Evolutionary conservation across 345 rosid species (phyloP), one percentile per base, ranked within the genome.

Genomic region (Rhizophora apiculata): DNA sequence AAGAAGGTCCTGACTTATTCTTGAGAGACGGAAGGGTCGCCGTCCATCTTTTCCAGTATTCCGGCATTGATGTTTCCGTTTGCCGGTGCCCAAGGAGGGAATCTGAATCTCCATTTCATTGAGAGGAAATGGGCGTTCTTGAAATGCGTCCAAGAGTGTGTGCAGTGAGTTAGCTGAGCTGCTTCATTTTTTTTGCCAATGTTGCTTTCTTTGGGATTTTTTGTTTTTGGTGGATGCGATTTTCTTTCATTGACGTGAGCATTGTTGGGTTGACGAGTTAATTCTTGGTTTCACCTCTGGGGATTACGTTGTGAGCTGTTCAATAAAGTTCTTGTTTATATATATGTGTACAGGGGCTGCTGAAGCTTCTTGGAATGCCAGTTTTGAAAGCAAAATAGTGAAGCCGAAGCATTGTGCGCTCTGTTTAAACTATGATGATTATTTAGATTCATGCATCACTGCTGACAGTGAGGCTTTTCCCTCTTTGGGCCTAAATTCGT

Each of bases 391-490:
- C 96, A 10, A 82, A 79, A 30, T 26, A 91, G 96, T 49, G 99
- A 95, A 81, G 99, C 97, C 75, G 96, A 95, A 81, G 97, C 93
- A 21, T 80, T 90, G 64, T 95, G 96, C 72, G 97, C 96, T 24
- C 24, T 24, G 24, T 24, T 24, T 95, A 71, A 95, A 92, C 70
- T 70, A 60, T 11, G 79, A 84, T 72, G 97, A 96, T 58, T 71
- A 55, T 76, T 97, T 95, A 4, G 92, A 87, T 85, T 92, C 96
- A 63, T 95, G 97, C 81, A 87, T 95, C 67, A 92, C 97, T 6
- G 82, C 94, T 74, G 97, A 90, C 62, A 87, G 96, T 66, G 99
- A 95, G 80, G 92, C 96, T 27, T 92, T 95, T 76, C 93, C 92
- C 49, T 92, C 77, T 92, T 78, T 79, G 96, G 96, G 66, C 92